These are phyloP conservation scores for Calonectria henricotiae DNA, from an alignment of 2,329 filamentous ascomycete species.

Conservation along the genomic window DNA sequence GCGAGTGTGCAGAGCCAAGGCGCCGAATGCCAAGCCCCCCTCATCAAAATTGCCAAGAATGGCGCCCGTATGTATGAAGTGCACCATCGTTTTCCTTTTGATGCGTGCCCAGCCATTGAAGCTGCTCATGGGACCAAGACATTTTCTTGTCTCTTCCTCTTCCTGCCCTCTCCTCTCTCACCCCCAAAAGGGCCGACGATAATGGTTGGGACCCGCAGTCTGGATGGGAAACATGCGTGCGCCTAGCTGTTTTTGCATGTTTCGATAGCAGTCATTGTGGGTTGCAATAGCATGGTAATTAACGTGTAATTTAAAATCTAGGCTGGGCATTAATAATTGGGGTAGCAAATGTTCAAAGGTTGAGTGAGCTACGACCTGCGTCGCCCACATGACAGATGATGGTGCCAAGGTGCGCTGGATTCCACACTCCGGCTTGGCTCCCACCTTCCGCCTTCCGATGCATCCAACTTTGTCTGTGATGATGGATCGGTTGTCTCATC, in stretches of 20 bases:
- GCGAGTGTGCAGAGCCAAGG: constrained; percentile 15
- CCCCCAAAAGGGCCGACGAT: constrained; percentile 4
- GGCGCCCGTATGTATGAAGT: not conserved
- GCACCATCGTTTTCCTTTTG: not conserved
- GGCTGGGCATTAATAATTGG: constrained; percentile 16
- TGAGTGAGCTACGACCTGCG: not conserved
- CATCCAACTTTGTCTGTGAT: not conserved
- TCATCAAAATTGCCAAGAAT: constrained; percentile 25
- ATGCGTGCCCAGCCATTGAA: not conserved
- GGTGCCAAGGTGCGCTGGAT: not conserved
- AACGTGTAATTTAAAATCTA: constrained; percentile 14
- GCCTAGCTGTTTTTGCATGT: constrained; percentile 13
- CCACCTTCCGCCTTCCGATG: constrained; percentile 14
- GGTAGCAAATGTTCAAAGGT: not conserved
- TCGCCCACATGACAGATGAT: not conserved
- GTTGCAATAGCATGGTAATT: not conserved
- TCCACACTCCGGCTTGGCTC: not conserved
- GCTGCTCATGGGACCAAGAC: not conserved
- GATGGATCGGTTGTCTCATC: not conserved
- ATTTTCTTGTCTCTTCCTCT: not conserved
- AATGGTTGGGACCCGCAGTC: not conserved
- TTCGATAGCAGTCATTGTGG: not conserved
- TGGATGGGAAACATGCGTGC: not conserved
- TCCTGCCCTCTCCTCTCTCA: not conserved
- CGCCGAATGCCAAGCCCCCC: constrained; percentile 24